phyloP scores from a whole-genome alignment of 495 filamentous ascomycete species.

The Daldinia caldariorum region DNA sequence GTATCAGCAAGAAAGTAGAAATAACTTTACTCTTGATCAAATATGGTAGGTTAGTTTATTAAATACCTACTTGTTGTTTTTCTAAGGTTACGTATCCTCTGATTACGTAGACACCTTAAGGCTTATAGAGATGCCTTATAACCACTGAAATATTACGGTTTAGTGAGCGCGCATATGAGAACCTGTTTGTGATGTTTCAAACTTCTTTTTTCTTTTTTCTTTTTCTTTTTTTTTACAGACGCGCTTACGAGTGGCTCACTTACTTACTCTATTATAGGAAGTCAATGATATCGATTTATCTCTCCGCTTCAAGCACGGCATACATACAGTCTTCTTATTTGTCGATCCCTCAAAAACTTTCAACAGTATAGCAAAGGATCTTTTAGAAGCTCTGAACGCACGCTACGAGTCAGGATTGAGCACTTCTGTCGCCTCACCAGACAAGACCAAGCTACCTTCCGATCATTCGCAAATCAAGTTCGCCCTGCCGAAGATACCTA shows the following conservation, averaged over 20 bases:
- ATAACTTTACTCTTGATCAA: background rate
- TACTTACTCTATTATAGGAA: slow-evolving; percentile 29
- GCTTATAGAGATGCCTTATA: background rate
- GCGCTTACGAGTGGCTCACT: background rate
- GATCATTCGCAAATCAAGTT: slow-evolving; percentile 55
- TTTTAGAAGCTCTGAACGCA: slow-evolving; percentile 65
- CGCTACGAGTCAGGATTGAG: slow-evolving; percentile 60
- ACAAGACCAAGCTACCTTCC: slow-evolving; percentile 51
- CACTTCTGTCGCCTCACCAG: slow-evolving; percentile 23
- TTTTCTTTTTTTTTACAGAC: too few species aligned
- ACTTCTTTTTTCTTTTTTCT: too few species aligned
- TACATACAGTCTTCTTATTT: slow-evolving; percentile 79
- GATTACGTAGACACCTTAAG: background rate
- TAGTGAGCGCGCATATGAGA: background rate
- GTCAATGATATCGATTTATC: slow-evolving; percentile 63
- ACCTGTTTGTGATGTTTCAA: background rate
- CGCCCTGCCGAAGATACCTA: slow-evolving; percentile 47
- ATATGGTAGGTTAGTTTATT: slow-evolving; percentile 40
- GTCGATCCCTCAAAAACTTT: slow-evolving; percentile 70
- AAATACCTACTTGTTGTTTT: background rate
- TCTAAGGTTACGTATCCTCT: background rate
- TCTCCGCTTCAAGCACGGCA: slow-evolving; percentile 81
- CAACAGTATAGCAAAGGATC: slow-evolving; percentile 66
- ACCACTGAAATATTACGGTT: background rate
- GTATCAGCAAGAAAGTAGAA: background rate